Percentiles rank a stretch among this genome's conserved stretches.
Conservation (phyloP, 148 eudicot genomes). For the Camellia lanceoleosa region DNA sequence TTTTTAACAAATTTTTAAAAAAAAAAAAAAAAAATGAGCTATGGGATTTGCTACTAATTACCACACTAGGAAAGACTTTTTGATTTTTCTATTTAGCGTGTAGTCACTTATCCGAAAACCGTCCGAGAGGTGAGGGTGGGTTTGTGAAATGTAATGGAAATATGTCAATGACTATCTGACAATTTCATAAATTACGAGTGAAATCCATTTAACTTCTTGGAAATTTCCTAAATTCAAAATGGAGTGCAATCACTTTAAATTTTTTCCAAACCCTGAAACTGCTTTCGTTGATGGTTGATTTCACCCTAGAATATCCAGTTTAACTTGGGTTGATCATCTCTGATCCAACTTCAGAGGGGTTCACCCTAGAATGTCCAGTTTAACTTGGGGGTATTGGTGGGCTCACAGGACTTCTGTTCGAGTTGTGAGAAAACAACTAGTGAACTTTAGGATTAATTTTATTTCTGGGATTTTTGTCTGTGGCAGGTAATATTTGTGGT, state of each 20-base stretch:
- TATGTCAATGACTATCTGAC: background rate
- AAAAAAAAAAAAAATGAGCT: background rate
- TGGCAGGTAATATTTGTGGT: conserved; percentile 92
- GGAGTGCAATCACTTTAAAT: background rate
- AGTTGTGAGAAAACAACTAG: background rate
- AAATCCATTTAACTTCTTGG: background rate
- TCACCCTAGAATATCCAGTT: background rate
- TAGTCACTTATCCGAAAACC: background rate
- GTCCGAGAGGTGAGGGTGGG: background rate
- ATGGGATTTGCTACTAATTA: background rate
- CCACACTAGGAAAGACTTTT: background rate
- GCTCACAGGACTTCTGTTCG: background rate
- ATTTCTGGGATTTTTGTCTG: background rate
- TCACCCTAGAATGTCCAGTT: too few relatives aligned
- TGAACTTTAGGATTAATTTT: background rate
- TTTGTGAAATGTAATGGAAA: background rate
- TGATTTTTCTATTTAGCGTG: background rate
- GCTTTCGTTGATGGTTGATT: background rate
- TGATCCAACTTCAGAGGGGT: background rate
- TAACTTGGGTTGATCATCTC: conserved; percentile 4
- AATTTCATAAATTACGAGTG: background rate
- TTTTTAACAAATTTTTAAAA: background rate
- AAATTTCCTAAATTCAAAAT: background rate
- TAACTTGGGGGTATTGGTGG: too few relatives aligned
- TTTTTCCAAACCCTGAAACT: background rate